phyloP scores from a whole-genome alignment of 345 rosid species.

The Diplotaxis tenuifolia region DNA sequence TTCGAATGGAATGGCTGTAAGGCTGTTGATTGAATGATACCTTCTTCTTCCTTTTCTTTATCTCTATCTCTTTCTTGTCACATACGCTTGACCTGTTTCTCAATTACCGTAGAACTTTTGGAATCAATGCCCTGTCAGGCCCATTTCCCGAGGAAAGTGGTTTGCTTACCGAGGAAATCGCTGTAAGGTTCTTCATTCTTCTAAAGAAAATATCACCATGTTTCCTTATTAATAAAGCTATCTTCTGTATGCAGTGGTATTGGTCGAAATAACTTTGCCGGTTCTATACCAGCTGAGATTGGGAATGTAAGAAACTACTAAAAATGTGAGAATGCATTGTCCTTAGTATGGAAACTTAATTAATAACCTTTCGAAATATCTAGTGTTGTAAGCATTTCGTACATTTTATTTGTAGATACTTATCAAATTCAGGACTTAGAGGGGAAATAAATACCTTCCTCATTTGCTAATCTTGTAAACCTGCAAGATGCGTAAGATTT shows the following conservation, averaged over 20 bases:
- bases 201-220: background rate
- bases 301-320: conserved; percentile 46
- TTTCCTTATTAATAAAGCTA: background rate
- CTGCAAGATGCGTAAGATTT: conserved; percentile 30
- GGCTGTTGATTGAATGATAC: conserved; percentile 7
- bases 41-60: background rate
- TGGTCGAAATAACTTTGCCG: conserved; percentile 57
- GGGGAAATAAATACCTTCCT: conserved; percentile 57
- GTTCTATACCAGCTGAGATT: conserved; percentile 61
- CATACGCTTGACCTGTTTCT: background rate
- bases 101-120: conserved; percentile 40
- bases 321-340: conserved; percentile 51
- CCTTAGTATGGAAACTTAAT: background rate
- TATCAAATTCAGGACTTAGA: conserved; percentile 50
- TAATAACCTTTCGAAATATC: background rate
- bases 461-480: conserved; percentile 41
- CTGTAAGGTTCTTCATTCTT: conserved; percentile 44
- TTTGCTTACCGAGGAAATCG: conserved; percentile 43
- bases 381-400: background rate
- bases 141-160: conserved; percentile 69
- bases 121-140: conserved; percentile 57
- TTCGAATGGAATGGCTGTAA: conserved; percentile 57
- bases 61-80: background rate
- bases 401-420: conserved; percentile 39
- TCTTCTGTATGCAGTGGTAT: conserved; percentile 38